Evolutionary conservation across 1,284 basidiomycete genomes (phyloP), one percentile per base, ranked within the genome.

Genomic region (Waitea zeae): DNA sequence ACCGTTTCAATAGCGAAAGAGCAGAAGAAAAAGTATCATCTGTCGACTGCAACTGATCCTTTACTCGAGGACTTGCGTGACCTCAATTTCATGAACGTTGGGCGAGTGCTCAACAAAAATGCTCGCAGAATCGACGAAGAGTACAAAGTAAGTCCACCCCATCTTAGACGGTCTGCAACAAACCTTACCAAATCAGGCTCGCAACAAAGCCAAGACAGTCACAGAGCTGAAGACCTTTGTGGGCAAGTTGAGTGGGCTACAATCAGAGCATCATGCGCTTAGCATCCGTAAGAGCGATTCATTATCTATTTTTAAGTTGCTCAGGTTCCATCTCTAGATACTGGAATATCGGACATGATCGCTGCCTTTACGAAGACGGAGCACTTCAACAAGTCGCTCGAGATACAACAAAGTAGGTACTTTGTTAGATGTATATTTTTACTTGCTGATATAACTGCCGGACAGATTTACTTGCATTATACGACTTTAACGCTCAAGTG

Each of bases 151-250:
- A 62, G 81, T 80, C 42, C n/a, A n/a, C n/a, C n/a, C n/a, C n/a
- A n/a, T n/a, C n/a, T n/a, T n/a, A n/a, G n/a, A n/a, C n/a, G n/a
- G n/a, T n/a, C n/a, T n/a, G n/a, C n/a, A n/a, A n/a, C n/a, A n/a
- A n/a, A n/a, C n/a, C n/a, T n/a, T n/a, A n/a, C n/a, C n/a, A n/a
- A n/a, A n/a, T 15, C 45, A 79, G 73, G 67, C 68, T 37, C 63
- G 77, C 30, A 67, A 83, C 39, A 68, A 81, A 50, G 80, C 84
- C n/a, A 86, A 88, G 56, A 92, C 88, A 4, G 84, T 95, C 17
- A 72, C 81, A 3, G 87, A 98, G 54, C 66, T 99, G 48, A 74
- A 81, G 40, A 88, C 93, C 48, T 97, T 98, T 55, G 93, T 98
- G 5, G 88, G 90, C 12, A 88, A 86, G 49, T 63, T 99, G 2